A percentile compares a stretch with the other conserved stretches of the same genome.
Evolutionary conservation across 2,329 filamentous ascomycete genomes (phyloP).

Genomic region (Paecilomyces dactylethromorphus): DNA sequence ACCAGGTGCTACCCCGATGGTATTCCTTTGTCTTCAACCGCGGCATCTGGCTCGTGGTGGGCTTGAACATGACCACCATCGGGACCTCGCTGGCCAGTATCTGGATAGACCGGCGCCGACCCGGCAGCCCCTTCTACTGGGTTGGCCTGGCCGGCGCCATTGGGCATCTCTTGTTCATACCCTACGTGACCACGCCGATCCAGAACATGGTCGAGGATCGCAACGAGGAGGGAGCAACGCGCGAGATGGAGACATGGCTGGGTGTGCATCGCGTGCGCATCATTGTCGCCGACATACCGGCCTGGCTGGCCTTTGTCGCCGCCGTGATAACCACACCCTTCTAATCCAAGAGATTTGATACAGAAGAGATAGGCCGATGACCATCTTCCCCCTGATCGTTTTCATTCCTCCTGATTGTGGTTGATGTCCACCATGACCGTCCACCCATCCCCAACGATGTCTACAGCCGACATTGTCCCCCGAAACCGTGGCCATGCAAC

Average conservation of each 20-base stretch:
- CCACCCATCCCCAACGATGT: too few relatives aligned
- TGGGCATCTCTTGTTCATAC: slow-evolving; percentile 11
- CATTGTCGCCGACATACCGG: slow-evolving; percentile 7
- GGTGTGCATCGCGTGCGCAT: slow-evolving; percentile 8
- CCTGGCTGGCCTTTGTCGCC: not conserved
- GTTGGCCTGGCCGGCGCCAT: slow-evolving; percentile 7
- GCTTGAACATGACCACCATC: slow-evolving; percentile 10
- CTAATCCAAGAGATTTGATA: too few relatives aligned
- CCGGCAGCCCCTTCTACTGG: slow-evolving; percentile 9
- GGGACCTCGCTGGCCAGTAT: slow-evolving; percentile 6
- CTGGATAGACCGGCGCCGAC: not conserved
- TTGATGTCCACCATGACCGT: too few relatives aligned
- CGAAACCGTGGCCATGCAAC: too few relatives aligned
- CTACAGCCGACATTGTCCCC: too few relatives aligned
- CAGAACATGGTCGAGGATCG: slow-evolving; percentile 9
- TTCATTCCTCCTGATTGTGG: too few relatives aligned
- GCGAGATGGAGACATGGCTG: slow-evolving; percentile 10
- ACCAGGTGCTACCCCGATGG: slow-evolving; percentile 7
- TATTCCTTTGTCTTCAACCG: slow-evolving; percentile 8
- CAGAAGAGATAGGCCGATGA: too few relatives aligned
- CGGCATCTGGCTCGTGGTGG: slow-evolving; percentile 6
- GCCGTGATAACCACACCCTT: not conserved
- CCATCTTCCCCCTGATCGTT: too few relatives aligned
- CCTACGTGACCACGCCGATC: slow-evolving; percentile 9
- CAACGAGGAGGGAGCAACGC: slow-evolving; percentile 3